Conservation (phyloP, 2,329 filamentous ascomycete species). For the Colletotrichum sp. region DNA sequence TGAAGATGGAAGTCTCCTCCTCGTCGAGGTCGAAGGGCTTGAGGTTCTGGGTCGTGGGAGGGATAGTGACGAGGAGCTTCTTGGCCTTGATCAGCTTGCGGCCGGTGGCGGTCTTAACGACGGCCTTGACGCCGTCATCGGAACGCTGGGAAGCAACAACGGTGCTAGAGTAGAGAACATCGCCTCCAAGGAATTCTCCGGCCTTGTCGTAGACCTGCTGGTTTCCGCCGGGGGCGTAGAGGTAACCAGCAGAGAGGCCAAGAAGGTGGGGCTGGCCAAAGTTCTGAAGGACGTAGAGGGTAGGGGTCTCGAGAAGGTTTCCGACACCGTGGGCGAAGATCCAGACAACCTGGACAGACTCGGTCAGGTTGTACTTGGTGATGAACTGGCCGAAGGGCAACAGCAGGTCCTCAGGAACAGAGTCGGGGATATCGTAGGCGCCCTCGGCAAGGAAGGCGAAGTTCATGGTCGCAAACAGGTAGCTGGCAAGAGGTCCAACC, state of each 20-base stretch:
- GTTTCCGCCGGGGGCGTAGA: conserved; percentile 23
- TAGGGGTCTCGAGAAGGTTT: conserved; percentile 41
- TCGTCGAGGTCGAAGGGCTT: conserved; percentile 29
- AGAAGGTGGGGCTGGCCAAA: conserved; percentile 28
- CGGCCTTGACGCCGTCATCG: conserved; percentile 22
- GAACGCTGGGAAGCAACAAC: conserved; percentile 26
- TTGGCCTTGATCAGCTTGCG: conserved; percentile 33
- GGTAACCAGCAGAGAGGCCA: conserved; percentile 41
- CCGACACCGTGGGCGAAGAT: conserved; percentile 42
- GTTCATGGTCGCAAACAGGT: conserved; percentile 9
- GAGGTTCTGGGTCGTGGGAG: conserved; percentile 28
- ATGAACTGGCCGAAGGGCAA: conserved; percentile 21
- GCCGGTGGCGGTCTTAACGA: conserved; percentile 29
- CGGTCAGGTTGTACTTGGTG: conserved; percentile 12
- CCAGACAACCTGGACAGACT: conserved; percentile 29
- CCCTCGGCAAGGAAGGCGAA: conserved; percentile 21
- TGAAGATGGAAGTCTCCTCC: conserved; percentile 27
- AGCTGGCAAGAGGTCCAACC: background rate
- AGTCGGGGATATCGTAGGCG: conserved; percentile 40
- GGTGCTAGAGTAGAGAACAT: conserved; percentile 31
- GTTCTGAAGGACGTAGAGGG: conserved; percentile 43
- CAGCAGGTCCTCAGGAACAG: conserved; percentile 34
- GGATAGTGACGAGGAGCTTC: conserved; percentile 32
- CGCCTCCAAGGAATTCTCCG: conserved; percentile 26
- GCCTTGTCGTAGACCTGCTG: conserved; percentile 33